Evolutionary conservation across 2,329 filamentous ascomycete species (phyloP).

Genomic region (Malbranchea cinnamomea): DNA sequence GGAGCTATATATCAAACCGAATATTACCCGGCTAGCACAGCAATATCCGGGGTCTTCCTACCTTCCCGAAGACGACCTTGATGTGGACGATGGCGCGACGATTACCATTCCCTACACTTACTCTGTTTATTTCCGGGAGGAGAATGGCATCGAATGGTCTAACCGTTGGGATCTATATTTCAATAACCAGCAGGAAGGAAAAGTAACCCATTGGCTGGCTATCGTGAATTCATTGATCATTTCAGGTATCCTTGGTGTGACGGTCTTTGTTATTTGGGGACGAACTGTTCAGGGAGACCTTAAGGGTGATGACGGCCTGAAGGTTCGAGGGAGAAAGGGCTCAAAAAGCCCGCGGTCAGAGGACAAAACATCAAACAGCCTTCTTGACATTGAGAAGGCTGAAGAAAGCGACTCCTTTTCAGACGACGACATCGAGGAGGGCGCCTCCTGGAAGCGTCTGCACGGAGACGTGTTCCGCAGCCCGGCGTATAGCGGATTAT

Average conservation of each 20-base stretch:
- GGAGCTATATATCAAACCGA: constrained; percentile 52
- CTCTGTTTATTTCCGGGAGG: constrained; percentile 78
- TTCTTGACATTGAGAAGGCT: constrained; percentile 39
- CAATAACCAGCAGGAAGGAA: constrained; percentile 69
- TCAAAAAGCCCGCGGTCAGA: constrained; percentile 29
- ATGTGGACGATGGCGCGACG: constrained; percentile 48
- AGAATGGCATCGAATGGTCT: constrained; percentile 64
- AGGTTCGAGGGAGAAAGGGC: constrained; percentile 33
- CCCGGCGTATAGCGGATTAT: constrained; percentile 52
- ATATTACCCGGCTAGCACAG: constrained; percentile 40
- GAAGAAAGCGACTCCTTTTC: constrained; percentile 36
- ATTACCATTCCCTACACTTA: constrained; percentile 73
- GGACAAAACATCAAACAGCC: constrained; percentile 36
- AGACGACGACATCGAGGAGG: constrained; percentile 66
- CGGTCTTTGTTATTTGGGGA: constrained; percentile 67
- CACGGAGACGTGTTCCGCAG: constrained; percentile 78
- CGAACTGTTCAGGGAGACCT: constrained; percentile 67
- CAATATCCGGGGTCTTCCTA: constrained; percentile 47
- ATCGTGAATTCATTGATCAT: constrained; percentile 80
- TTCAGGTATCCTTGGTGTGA: constrained; percentile 59
- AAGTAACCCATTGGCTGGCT: constrained; percentile 72
- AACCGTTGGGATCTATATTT: constrained; percentile 85
- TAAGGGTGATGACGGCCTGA: constrained; percentile 57
- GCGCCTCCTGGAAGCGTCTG: constrained; percentile 76
- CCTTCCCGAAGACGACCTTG: constrained; percentile 39